These are phyloP conservation scores for Tylopilus subfusipes DNA, from an alignment of 768 basidiomycete species.

Conservation along the genomic window DNA sequence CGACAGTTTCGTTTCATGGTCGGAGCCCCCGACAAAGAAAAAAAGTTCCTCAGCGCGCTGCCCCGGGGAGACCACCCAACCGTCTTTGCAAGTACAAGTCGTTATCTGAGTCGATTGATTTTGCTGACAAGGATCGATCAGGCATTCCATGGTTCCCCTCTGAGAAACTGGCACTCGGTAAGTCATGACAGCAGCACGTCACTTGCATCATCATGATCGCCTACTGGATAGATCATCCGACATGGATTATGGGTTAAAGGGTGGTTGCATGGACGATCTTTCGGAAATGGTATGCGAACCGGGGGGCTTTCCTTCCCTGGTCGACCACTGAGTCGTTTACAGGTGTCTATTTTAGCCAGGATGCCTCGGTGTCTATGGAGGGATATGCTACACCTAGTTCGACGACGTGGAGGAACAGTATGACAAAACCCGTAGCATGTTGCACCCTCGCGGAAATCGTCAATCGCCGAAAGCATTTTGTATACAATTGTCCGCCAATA, in stretches of 20 bases:
- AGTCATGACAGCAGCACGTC: conserved; percentile 4
- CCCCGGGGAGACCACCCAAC: conserved; percentile 31
- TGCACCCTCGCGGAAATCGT: conserved; percentile 64
- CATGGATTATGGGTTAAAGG: conserved; percentile 66
- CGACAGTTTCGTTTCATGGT: conserved; percentile 69
- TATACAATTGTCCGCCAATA: conserved; percentile 48
- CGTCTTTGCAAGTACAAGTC: conserved; percentile 5
- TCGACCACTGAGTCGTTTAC: background rate
- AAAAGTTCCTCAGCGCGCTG: conserved; percentile 54
- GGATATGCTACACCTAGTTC: conserved; percentile 28
- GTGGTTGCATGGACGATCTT: conserved; percentile 57
- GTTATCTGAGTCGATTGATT: background rate
- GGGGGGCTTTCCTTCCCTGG: background rate
- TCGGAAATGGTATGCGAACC: conserved; percentile 51
- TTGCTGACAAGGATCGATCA: conserved; percentile 18
- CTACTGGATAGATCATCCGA: conserved; percentile 52
- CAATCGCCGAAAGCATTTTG: conserved; percentile 55
- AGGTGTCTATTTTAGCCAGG: conserved; percentile 71
- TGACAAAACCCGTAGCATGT: conserved; percentile 43
- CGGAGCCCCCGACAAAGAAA: conserved; percentile 69
- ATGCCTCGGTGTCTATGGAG: conserved; percentile 47
- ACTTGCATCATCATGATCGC: background rate
- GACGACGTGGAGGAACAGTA: conserved; percentile 58
- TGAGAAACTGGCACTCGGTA: conserved; percentile 71
- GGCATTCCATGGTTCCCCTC: conserved; percentile 68